These are phyloP conservation scores for Solanum verrucosum DNA, from an alignment of 257 asterid genomes.

Conservation along the genomic window DNA sequence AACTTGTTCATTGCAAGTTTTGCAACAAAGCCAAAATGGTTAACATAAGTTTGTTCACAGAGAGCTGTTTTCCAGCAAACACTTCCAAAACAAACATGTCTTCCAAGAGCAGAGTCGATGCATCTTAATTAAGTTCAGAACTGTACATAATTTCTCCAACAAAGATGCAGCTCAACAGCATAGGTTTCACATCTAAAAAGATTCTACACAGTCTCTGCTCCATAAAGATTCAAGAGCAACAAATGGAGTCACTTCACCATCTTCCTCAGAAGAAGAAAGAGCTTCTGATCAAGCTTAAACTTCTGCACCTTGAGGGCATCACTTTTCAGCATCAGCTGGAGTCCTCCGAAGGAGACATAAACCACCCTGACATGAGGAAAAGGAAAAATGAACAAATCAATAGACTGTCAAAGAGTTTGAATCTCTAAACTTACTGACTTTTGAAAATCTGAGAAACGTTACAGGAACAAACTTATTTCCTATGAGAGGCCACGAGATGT, in stretches of 20 bases:
- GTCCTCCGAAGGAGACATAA: conserved; percentile 82
- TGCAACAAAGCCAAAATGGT: background rate
- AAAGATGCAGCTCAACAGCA: background rate
- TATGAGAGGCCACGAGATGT: background rate
- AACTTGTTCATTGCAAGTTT: background rate
- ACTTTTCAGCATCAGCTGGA: conserved; percentile 71
- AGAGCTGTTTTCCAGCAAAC: background rate
- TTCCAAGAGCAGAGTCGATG: background rate
- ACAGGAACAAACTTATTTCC: background rate
- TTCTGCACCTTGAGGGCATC: conserved; percentile 41
- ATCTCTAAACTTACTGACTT: background rate
- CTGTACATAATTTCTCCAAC: background rate
- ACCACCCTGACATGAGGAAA: conserved; percentile 32
- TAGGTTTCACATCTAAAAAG: background rate
- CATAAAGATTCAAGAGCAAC: background rate
- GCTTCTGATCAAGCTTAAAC: conserved; percentile 53
- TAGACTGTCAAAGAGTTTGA: background rate
- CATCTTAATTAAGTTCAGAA: background rate
- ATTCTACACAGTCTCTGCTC: background rate
- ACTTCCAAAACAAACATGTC: background rate
- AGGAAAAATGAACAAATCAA: background rate
- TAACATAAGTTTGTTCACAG: background rate
- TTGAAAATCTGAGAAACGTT: background rate
- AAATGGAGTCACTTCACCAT: conserved; percentile 16
- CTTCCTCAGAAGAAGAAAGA: conserved; percentile 82